phyloP scores from a whole-genome alignment of 176 grass and related monocot species.

The Eleusine coracana region DNA sequence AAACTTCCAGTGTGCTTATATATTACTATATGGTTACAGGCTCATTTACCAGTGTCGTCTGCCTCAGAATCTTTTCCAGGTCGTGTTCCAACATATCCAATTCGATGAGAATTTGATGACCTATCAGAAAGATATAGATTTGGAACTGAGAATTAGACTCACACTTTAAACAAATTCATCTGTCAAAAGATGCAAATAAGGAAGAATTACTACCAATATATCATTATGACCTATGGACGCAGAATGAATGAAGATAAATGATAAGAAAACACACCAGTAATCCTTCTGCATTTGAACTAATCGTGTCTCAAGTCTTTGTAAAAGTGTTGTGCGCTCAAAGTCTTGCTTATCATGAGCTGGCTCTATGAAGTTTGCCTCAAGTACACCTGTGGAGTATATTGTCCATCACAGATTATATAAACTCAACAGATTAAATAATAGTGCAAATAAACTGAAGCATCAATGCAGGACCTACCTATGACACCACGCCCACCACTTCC shows the following conservation, averaged over 20 bases:
- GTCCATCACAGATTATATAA: slow-evolving; percentile 24
- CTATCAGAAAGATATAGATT: slow-evolving; percentile 42
- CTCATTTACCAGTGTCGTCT: slow-evolving; percentile 54
- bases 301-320: slow-evolving; percentile 78
- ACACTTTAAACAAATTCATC: slow-evolving; percentile 8
- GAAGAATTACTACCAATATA: slow-evolving; percentile 6
- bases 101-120: slow-evolving; percentile 72
- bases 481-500: slow-evolving; percentile 98
- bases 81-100: slow-evolving; percentile 71
- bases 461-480: slow-evolving; percentile 65
- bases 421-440: slow-evolving; percentile 8
- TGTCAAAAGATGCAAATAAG: neutral
- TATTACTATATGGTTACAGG: neutral
- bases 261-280: slow-evolving; percentile 71
- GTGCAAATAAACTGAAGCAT: slow-evolving; percentile 13
- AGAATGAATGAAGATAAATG: slow-evolving; percentile 19
- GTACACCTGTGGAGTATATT: slow-evolving; percentile 63
- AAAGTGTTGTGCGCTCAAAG: slow-evolving; percentile 95
- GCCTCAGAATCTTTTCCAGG: slow-evolving; percentile 39
- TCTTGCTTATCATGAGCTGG: slow-evolving; percentile 99
- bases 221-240: slow-evolving; percentile 1
- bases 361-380: slow-evolving; percentile 96
- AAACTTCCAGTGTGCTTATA: slow-evolving; percentile 4
- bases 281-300: slow-evolving; percentile 93
- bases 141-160: slow-evolving; percentile 8